Conservation (phyloP, 768 basidiomycete genomes). For the Postia placenta region DNA sequence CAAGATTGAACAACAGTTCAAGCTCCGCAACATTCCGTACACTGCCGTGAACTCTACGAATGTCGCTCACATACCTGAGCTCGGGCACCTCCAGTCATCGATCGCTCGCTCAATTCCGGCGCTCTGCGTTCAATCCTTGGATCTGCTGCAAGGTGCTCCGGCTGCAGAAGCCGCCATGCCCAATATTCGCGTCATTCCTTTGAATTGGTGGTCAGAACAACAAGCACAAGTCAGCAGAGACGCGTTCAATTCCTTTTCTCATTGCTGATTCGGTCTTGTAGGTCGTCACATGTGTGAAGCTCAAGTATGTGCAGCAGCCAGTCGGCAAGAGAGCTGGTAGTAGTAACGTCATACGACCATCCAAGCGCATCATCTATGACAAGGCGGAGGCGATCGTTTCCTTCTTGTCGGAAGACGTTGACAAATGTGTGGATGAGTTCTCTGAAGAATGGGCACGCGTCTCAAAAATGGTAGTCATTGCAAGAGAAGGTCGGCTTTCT, state of each 20-base stretch:
- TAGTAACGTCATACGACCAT: constrained; percentile 66
- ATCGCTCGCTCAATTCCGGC: constrained; percentile 76
- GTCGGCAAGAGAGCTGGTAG: constrained; percentile 62
- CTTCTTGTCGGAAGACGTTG: constrained; percentile 81
- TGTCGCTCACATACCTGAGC: constrained; percentile 35
- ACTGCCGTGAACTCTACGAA: constrained; percentile 62
- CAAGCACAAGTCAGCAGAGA: constrained; percentile 44
- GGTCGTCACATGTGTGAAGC: constrained; percentile 86
- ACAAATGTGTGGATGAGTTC: constrained; percentile 86
- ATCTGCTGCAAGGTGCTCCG: constrained; percentile 77
- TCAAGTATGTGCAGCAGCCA: constrained; percentile 86
- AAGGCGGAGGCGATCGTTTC: constrained; percentile 84
- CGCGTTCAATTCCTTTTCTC: neutral
- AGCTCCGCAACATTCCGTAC: constrained; percentile 72
- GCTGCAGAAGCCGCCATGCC: constrained; percentile 92
- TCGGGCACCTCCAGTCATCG: constrained; percentile 61
- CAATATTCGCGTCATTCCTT: constrained; percentile 81
- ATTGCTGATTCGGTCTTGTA: constrained; percentile 24
- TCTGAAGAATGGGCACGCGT: constrained; percentile 90
- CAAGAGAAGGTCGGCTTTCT: constrained; percentile 70
- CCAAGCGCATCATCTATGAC: constrained; percentile 86
- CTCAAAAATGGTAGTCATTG: constrained; percentile 91
- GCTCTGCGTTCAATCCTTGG: constrained; percentile 73
- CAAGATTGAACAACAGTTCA: constrained; percentile 84
- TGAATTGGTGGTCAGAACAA: constrained; percentile 88